Base-by-base conservation (phyloP, 495 filamentous ascomycete species). In the Niebla homalea region DNA sequence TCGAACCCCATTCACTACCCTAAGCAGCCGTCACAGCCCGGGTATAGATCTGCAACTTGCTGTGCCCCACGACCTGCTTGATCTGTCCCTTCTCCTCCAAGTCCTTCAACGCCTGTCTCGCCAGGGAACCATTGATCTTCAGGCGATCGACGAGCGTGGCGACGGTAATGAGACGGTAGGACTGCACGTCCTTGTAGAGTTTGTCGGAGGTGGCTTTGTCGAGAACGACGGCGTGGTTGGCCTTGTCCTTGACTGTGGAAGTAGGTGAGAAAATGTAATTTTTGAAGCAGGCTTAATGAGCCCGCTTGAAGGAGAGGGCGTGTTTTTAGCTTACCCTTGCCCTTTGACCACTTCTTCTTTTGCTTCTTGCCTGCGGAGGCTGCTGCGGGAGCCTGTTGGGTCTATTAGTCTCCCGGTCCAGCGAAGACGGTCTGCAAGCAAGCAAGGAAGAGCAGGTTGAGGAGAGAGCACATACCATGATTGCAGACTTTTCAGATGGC, bases 331-430 rank as follows among this genome's bases (percentile, higher is more conserved):
- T 62, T 81, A 89, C 85, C 85, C 81, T 95, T 95, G 73, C 88
- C 93, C 87, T 96, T 98, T 62, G 89, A 95, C 90, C 90, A 96
- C 90, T 96, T 94, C 87, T 97, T 97, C 87, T 95, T 94, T 70
- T 90, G 86, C 78, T 94, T 94, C 82, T 93, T 94, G 68, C 83
- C 87, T 67, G 86, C 87, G 60, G 77, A 68, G 70, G 85, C 72
- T 70, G 83, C 79, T 60, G 57, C 54, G 72, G 85, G 84, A 64
- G 85, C 84, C 84, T 82, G 45, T 15, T 16, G 3, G 45, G 32
- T 43, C 25, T 11, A 29, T 65, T 37, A 61, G 57, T 14, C 29
- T 10, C 35, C 1, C 19, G 2, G 11, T 42, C 6, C n/a, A n/a
- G n/a, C n/a, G n/a, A n/a, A n/a, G n/a, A n/a, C n/a, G n/a, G n/a